Evolutionary conservation across 306 rosid genomes (phyloP), one percentile per base, ranked within the genome.

Genomic region (Quillaja saponaria): DNA sequence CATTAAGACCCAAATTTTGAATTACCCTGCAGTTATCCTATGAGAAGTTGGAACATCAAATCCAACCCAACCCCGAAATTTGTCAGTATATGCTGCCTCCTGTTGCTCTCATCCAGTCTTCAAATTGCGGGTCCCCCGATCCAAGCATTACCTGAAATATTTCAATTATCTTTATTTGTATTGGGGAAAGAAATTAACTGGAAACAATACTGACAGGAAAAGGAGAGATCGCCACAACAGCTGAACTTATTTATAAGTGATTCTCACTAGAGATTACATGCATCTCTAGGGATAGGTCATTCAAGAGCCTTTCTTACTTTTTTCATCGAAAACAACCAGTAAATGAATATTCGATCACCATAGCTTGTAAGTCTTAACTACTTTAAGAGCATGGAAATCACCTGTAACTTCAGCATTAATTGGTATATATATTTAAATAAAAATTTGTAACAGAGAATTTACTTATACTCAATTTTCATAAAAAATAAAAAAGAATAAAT

Each of bases 41-140:
- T 90, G 97, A 72, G 97, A 87, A 66, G 87, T 65, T 6, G 97
- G 97, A 58, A 90, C 86, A 69, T 75, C 85, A 63, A 90, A 90
- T 61, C 95, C 97, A 76, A 82, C 95, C 95, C 95, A 90, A 61
- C 95, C 97, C 55, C 97, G 83, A 13, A 82, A 90, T 83, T 87
- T 84, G 42, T 90, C 82, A 64, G 19, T 75, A 55, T 82, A 87
- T 73, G 75, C 19, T 4, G 75, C 68, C 54, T 90, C 97, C 97
- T 34, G 90, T 61, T 71, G 76, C 83, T 76, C 90, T 90, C 97
- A 90, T 90, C 97, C 97, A 90, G 21, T 81, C 87, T 74, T 90
- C 95, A 69, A 58, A 84, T 18, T 3, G 3, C 15, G 76, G 73
- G 45, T 83, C 67, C 47, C 97, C 97, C 40, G 92, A 90, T 68